Evolutionary conservation across 352 stramenopile genomes (phyloP).

Genomic region (Phytophthora nicotianae): DNA sequence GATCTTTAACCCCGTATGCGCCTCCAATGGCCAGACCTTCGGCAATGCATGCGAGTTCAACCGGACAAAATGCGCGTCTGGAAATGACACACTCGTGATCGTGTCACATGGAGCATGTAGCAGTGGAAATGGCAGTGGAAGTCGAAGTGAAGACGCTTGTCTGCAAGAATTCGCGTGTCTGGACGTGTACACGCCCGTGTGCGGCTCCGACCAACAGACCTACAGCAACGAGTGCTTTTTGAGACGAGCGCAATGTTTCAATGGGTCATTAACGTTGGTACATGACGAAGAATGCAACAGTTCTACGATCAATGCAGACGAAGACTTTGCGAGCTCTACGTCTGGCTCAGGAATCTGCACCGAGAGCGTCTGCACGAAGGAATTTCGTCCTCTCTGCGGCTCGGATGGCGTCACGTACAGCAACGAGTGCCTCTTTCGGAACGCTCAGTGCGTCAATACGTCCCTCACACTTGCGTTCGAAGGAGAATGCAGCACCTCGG

Average conservation of each 20-base stretch:
- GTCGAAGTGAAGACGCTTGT: constrained; percentile 5
- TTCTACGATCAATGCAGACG: not conserved
- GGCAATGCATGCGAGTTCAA: constrained; percentile 56
- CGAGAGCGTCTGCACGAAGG: constrained; percentile 28
- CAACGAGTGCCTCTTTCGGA: constrained; percentile 51
- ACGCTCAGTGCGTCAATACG: constrained; percentile 30
- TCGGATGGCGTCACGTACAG: constrained; percentile 55
- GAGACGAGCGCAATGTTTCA: constrained; percentile 27
- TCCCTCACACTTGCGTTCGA: constrained; percentile 33
- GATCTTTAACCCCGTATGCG: constrained; percentile 53
- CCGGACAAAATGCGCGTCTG: constrained; percentile 39
- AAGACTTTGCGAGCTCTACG: not conserved
- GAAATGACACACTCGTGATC: constrained; percentile 30
- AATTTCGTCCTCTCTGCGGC: constrained; percentile 46
- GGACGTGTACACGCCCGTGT: constrained; percentile 41
- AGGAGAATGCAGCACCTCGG: constrained; percentile 22
- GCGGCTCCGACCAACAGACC: constrained; percentile 47
- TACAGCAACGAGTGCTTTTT: constrained; percentile 57
- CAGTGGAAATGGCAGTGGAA: constrained; percentile 11
- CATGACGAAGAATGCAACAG: constrained; percentile 30
- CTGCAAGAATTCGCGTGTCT: constrained; percentile 34
- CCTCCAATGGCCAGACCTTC: constrained; percentile 61
- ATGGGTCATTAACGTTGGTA: constrained; percentile 27
- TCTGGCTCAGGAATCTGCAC: constrained; percentile 8
- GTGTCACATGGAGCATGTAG: constrained; percentile 30